Percentiles rank a stretch among this genome's conserved stretches.
Conservation (phyloP, 768 basidiomycete genomes). For the Lactarius sanguifluus region DNA sequence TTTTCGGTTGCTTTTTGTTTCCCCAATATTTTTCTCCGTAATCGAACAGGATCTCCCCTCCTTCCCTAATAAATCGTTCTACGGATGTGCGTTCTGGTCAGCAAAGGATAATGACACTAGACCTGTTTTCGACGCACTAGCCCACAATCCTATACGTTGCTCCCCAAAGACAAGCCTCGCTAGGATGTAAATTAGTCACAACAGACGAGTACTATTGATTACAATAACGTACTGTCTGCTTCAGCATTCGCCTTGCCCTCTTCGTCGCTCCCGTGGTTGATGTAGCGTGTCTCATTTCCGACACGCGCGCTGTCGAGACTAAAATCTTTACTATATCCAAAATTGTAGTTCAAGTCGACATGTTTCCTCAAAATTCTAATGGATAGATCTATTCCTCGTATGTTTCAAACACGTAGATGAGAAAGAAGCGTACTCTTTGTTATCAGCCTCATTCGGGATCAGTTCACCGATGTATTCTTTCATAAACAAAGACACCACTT, state of each 20-base stretch:
- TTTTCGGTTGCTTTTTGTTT: not conserved
- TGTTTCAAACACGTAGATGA: not conserved
- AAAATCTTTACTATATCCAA: conserved; percentile 47
- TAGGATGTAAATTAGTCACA: conserved; percentile 31
- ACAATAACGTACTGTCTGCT: conserved; percentile 43
- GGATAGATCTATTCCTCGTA: conserved; percentile 3
- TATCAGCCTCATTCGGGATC: conserved; percentile 45
- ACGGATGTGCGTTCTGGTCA: not conserved
- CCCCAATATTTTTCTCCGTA: conserved; percentile 13
- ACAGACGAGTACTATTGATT: not conserved
- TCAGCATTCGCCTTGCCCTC: conserved; percentile 43
- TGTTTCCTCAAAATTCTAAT: conserved; percentile 47
- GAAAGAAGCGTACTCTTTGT: conserved; percentile 47
- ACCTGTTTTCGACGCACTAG: conserved; percentile 41
- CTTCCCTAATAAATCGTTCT: conserved; percentile 13
- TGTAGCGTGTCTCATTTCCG: conserved; percentile 66
- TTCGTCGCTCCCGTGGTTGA: conserved; percentile 51
- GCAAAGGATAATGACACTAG: not conserved
- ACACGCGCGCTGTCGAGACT: conserved; percentile 55
- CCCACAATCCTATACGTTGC: conserved; percentile 63
- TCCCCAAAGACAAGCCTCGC: conserved; percentile 64
- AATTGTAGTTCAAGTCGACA: conserved; percentile 60
- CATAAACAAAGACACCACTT: not conserved
- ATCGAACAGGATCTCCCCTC: conserved; percentile 19
- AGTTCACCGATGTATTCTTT: conserved; percentile 70